A percentile compares a stretch with the other conserved stretches of the same genome.
Evolutionary conservation across 495 filamentous ascomycete species (phyloP).

Genomic region (Podospora appendiculata): DNA sequence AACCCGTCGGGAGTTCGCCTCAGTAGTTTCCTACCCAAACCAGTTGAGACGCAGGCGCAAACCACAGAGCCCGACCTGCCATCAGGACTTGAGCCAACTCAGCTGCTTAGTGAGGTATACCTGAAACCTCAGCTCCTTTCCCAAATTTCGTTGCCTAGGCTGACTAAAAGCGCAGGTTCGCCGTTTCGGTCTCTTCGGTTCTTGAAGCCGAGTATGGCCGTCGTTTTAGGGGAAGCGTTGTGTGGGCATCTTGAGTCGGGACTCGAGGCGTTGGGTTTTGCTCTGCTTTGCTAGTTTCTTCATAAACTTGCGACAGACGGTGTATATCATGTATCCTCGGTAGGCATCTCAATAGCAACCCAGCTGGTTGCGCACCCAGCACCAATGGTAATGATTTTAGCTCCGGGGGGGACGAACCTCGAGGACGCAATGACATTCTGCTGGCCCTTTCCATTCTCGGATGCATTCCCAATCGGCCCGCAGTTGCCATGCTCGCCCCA

Average conservation of each 20-base stretch:
- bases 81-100: slow-evolving; percentile 54
- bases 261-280: no score
- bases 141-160: background rate
- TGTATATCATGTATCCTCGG: background rate
- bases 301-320: no score
- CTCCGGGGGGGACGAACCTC: slow-evolving; percentile 34
- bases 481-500: slow-evolving; percentile 99
- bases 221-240: background rate
- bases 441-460: slow-evolving; percentile 55
- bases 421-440: slow-evolving; percentile 54
- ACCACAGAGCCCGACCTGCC: slow-evolving; percentile 1
- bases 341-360: slow-evolving; percentile 42
- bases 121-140: background rate
- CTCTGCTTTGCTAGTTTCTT: no score
- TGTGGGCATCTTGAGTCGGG: no score
- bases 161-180: slow-evolving; percentile 31
- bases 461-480: slow-evolving; percentile 54
- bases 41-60: slow-evolving; percentile 15
- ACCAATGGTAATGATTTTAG: slow-evolving; percentile 48
- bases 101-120: slow-evolving; percentile 53
- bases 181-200: slow-evolving; percentile 42
- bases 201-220: slow-evolving; percentile 15
- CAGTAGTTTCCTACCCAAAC: slow-evolving; percentile 23
- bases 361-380: slow-evolving; percentile 90
- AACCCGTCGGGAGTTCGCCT: slow-evolving; percentile 28